Conservation (phyloP, 139 green algal genomes). For the Yamagishiella unicocca region DNA sequence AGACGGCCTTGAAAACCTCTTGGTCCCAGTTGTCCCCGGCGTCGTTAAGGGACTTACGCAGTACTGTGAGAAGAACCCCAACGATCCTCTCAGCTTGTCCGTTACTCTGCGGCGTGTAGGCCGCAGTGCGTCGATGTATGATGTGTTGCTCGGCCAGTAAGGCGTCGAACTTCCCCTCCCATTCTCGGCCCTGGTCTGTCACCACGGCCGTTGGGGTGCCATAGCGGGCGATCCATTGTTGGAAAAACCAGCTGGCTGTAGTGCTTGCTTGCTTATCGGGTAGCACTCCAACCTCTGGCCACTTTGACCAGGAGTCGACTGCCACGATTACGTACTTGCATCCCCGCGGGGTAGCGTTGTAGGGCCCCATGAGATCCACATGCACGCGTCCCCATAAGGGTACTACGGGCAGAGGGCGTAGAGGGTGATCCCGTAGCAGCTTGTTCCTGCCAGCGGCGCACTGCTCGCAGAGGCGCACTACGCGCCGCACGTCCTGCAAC, state of each 20-base stretch:
- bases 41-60: neutral
- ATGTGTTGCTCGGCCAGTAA: neutral
- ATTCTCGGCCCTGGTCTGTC: conserved; percentile 9
- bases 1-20: neutral
- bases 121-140: neutral
- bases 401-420: neutral
- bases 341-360: neutral
- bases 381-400: neutral
- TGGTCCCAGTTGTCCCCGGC: neutral
- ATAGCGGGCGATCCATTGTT: neutral
- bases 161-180: neutral
- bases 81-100: conserved; percentile 4
- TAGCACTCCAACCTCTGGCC: neutral
- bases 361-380: conserved; percentile 3
- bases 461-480: neutral
- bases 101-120: conserved; percentile 2
- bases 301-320: conserved; percentile 22
- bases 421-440: neutral
- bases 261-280: neutral
- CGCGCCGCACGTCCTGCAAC: neutral
- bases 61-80: neutral
- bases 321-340: neutral
- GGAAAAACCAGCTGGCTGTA: neutral
- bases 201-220: neutral
- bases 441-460: neutral